phyloP scores from a whole-genome alignment of 1,284 basidiomycete genomes.

The Ustilago bromivora region DNA sequence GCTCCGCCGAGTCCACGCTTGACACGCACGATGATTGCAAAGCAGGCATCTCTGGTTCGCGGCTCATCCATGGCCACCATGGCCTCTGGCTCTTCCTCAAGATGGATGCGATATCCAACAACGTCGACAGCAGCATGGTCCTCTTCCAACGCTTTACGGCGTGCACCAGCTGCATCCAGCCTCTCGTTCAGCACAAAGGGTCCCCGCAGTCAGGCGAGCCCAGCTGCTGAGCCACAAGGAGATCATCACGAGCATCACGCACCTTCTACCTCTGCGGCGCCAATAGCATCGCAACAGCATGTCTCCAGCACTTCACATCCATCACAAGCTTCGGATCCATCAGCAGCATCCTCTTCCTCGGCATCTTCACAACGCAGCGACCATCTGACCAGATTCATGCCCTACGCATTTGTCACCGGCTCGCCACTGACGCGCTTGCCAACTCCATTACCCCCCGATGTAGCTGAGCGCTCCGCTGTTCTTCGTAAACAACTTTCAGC shows the following conservation, averaged over 20 bases:
- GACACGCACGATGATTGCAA: slow-evolving; percentile 29
- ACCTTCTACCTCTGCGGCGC: slow-evolving; percentile 19
- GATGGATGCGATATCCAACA: slow-evolving; percentile 19
- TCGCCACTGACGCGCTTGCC: slow-evolving; percentile 48
- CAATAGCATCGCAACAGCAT: slow-evolving; percentile 12
- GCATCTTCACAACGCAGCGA: slow-evolving; percentile 29
- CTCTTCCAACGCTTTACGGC: neutral
- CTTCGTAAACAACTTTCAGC: slow-evolving; percentile 29
- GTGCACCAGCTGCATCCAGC: slow-evolving; percentile 1
- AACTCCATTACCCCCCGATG: slow-evolving; percentile 50
- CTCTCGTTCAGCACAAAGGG: slow-evolving; percentile 32
- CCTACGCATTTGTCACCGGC: slow-evolving; percentile 39
- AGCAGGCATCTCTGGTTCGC: slow-evolving; percentile 31
- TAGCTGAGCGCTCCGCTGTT: slow-evolving; percentile 32
- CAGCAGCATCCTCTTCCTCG: slow-evolving; percentile 16
- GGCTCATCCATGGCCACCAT: slow-evolving; percentile 26
- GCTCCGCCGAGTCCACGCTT: neutral
- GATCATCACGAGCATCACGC: slow-evolving; percentile 31
- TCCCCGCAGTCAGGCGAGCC: slow-evolving; percentile 36
- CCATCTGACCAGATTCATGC: slow-evolving; percentile 29
- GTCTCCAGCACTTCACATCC: slow-evolving; percentile 8
- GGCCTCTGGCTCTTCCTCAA: slow-evolving; percentile 20
- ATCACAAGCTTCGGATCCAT: neutral
- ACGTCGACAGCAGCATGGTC: slow-evolving; percentile 14
- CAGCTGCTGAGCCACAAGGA: slow-evolving; percentile 35